phyloP scores from a whole-genome alignment of 176 grass and related monocot species.

The Aegilops umbellulata region DNA sequence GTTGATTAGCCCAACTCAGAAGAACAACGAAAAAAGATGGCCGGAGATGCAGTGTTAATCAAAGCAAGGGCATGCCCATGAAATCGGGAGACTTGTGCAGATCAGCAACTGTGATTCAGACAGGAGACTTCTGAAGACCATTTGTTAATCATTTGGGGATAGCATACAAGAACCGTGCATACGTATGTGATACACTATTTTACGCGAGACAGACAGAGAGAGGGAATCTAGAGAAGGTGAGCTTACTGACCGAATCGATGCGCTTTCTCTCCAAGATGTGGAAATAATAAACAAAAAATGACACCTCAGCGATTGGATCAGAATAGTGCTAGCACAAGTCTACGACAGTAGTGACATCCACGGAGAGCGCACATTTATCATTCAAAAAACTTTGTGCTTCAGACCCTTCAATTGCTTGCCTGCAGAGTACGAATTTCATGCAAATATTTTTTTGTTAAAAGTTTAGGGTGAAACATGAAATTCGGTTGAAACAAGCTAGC shows the following conservation, averaged over 20 bases:
- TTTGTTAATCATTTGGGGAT: not conserved
- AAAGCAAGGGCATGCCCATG: conserved; percentile 4
- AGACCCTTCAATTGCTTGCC: not conserved
- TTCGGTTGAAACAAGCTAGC: not conserved
- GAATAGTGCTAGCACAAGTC: not conserved
- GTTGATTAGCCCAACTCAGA: not conserved
- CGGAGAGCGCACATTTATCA: not conserved
- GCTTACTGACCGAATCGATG: not conserved
- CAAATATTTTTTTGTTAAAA: too few relatives aligned
- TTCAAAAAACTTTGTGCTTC: not conserved
- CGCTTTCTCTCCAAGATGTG: not conserved
- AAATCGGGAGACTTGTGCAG: conserved; percentile 1
- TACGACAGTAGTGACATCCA: not conserved
- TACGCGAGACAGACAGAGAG: too few relatives aligned
- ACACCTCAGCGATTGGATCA: not conserved
- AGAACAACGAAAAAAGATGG: too few relatives aligned
- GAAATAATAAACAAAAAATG: conserved; percentile 3
- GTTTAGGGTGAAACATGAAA: not conserved
- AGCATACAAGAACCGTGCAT: not conserved
- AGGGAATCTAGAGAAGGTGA: not conserved
- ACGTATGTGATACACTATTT: not conserved
- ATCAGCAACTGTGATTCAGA: not conserved
- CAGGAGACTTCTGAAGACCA: not conserved
- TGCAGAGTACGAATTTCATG: not conserved
- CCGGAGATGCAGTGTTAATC: not conserved